Evolutionary conservation across 208 protist species (phyloP), one percentile per base, ranked within the genome.

Genomic region (Trypanosoma lewisi): DNA sequence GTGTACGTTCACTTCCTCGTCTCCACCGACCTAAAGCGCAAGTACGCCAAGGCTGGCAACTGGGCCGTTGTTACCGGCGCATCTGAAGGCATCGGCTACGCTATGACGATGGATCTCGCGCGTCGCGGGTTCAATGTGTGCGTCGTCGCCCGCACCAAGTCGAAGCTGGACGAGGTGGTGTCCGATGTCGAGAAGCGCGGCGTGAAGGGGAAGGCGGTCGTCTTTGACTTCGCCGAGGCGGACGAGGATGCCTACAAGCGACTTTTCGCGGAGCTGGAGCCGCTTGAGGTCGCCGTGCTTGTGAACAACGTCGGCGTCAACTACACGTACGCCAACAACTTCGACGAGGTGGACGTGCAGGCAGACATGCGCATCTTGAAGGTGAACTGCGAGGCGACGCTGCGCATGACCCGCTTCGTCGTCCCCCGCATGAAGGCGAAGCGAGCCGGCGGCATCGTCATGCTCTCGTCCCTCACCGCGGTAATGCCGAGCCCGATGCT

Each of bases 241-340:
- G 88, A 77, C 23, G 37, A 70, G 11, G 30, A 70, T 39, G 78
- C 83, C 52, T 97, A 91, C 63, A 33, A 71, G 33, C 55, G 55
- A 25, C 73, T 97, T n/a, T 81, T 83, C 28, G 49, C 56, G 1
- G 27, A 84, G 63, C 68, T 95, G 2, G 48, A 85, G 42, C 66
- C 54, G 14, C 61, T 91, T 2, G 66, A 77, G 47, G 84, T 91
- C 37, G 78, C 76, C 3, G 67, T 95, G 9, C 74, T 93, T 30
- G 82, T 98, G 12, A 98, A 98, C 69, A 98, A 98, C 64, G 95
- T 98, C 4, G 95, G 95, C 36, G 76, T 97, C 14, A 97, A 91
- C 76, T 98, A 98, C 73, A 73, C 69, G 25, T 94, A 93, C 69
- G 83, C 95, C 27, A 91, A 94, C 75, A 96, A 91, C 72, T 95